Percentiles rank a stretch among this genome's conserved stretches.
These are phyloP conservation scores for Fusarium odoratissimum DNA, from an alignment of 2,329 filamentous ascomycete genomes.

Conservation along the genomic window DNA sequence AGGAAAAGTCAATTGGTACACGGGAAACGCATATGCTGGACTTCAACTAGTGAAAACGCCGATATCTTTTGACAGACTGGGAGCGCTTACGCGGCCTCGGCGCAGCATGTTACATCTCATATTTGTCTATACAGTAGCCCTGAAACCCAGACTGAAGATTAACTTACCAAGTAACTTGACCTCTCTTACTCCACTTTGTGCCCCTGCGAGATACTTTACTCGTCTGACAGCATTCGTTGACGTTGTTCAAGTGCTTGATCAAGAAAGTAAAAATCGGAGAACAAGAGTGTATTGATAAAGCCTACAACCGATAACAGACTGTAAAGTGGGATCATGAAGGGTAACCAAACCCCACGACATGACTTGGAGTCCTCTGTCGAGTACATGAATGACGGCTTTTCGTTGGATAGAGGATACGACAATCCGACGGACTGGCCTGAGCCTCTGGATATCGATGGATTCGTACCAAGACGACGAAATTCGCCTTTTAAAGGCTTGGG, in stretches of 20 bases:
- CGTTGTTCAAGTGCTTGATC: too few species aligned
- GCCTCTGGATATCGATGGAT: neutral
- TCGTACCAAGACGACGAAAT: neutral
- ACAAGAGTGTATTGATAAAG: neutral
- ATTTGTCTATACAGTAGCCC: neutral
- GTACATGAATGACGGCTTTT: neutral
- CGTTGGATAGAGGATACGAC: neutral
- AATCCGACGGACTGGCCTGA: neutral
- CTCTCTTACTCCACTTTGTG: neutral
- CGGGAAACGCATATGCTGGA: neutral
- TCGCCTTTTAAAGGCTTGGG: neutral
- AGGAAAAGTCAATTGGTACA: neutral
- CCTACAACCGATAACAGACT: neutral
- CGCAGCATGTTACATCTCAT: neutral
- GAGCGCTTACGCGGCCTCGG: neutral
- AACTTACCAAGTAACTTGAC: neutral
- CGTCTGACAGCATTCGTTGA: neutral
- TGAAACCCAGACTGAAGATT: neutral
- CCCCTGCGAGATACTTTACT: neutral
- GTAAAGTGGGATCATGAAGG: neutral
- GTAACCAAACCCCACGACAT: neutral
- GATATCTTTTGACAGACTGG: neutral
- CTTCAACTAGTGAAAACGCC: neutral
- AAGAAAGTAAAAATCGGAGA: neutral
- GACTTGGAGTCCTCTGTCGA: neutral